phyloP scores from a whole-genome alignment of 2,329 filamentous ascomycete species.

The Clarireedia monteithiana region DNA sequence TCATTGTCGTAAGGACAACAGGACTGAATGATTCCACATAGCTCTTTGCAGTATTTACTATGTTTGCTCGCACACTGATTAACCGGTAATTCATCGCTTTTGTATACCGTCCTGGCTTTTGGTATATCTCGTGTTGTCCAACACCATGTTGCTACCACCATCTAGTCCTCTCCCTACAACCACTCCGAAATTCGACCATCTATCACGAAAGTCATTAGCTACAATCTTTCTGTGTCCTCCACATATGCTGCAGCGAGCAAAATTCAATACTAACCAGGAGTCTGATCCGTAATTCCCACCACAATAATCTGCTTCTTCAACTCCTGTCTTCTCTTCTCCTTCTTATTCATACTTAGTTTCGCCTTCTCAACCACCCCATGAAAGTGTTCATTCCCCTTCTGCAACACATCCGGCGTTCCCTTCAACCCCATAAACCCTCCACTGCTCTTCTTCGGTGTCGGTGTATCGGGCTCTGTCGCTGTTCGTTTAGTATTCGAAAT shows the following conservation, averaged over 20 bases:
- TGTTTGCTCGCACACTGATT: too few relatives aligned
- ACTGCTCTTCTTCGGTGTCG: conserved; percentile 8
- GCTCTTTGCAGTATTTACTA: too few relatives aligned
- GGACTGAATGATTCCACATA: too few relatives aligned
- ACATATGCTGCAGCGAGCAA: background rate
- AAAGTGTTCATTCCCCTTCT: conserved; percentile 14
- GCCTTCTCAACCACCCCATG: conserved; percentile 16
- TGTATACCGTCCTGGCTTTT: background rate
- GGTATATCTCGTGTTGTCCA: background rate
- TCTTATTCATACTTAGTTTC: conserved; percentile 13
- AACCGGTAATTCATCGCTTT: background rate
- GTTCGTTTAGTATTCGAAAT: conserved; percentile 13
- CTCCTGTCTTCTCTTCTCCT: conserved; percentile 19
- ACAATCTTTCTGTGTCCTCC: background rate
- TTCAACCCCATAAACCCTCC: conserved; percentile 11
- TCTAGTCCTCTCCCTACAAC: conserved; percentile 17
- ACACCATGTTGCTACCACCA: background rate
- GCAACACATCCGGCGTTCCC: conserved; percentile 6
- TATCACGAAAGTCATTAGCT: conserved; percentile 6
- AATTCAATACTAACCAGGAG: conserved; percentile 15
- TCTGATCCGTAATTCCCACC: conserved; percentile 21
- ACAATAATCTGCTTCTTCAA: conserved; percentile 23
- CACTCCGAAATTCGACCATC: conserved; percentile 16
- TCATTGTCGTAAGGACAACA: too few relatives aligned
- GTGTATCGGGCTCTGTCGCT: conserved; percentile 15